Evolutionary conservation across 2,329 filamentous ascomycete genomes (phyloP), one percentile per base, ranked within the genome.

Genomic region (Phaeosphaeriaceae sp.): DNA sequence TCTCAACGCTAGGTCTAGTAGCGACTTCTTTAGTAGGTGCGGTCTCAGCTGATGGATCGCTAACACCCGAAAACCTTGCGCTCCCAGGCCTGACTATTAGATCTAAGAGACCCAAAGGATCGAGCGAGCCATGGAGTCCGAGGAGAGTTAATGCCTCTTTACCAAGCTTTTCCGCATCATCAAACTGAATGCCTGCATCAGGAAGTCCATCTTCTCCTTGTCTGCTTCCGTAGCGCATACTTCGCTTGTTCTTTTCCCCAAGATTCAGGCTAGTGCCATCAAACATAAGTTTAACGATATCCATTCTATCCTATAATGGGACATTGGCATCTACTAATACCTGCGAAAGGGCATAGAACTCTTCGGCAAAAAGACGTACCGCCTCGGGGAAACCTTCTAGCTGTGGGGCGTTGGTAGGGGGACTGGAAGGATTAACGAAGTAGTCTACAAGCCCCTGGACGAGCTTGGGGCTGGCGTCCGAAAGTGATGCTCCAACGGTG

Each of bases 221-320:
- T n/a, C 44, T 40, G 7, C 23, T 33, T 28, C 38, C 42, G 17
- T 35, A 23, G 28, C 50, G 41, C 50, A 49, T 49, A 17, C 6
- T 16, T 17, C 40, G 43, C 30, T 41, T 42, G 9, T 17, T 9
- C 23, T 38, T 33, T 15, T n/a, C n/a, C 7, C n/a, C 9, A 11
- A 43, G 2, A 15, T 26, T 23, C n/a, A 26, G 6, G 7, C 17
- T 9, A 12, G 30, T 4, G n/a, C 26, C 42, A 13, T 39, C 46
- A 17, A 45, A 45, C 41, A 51, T 35, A 20, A 17, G 13, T 15
- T 17, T 3, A 3, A 54, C 18, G 13, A 54, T 42, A 3, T 20
- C 18, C 4, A 26, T 17, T 37, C 42, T 50, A 11, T 50, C 44
- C 8, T 42, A 28, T 6, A 6, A 2, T 3, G 35, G 21, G 17